phyloP scores from a whole-genome alignment of 129 eudicot species.

The Erigeron canadensis region DNA sequence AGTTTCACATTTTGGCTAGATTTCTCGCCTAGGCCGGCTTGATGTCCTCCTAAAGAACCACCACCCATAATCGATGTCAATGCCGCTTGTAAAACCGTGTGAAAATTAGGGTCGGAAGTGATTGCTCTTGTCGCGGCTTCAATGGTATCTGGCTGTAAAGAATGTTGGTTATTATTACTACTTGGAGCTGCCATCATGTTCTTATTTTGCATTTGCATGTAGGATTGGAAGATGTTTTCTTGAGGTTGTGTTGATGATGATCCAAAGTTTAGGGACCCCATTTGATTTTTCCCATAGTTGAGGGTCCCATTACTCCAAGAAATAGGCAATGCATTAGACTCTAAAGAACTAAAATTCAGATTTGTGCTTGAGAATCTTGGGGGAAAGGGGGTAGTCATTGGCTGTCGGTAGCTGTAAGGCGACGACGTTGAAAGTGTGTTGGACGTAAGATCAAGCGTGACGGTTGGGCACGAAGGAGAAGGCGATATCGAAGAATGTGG shows the following conservation, averaged over 20 bases:
- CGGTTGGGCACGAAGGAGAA: constrained; percentile 66
- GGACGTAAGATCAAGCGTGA: constrained; percentile 90
- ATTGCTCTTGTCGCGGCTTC: constrained; percentile 87
- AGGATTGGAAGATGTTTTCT: constrained; percentile 46
- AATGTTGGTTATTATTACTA: constrained; percentile 34
- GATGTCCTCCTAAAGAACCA: constrained; percentile 17
- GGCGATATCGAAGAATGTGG: constrained; percentile 68
- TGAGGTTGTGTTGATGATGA: constrained; percentile 48
- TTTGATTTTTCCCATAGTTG: constrained; percentile 49
- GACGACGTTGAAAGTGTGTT: constrained; percentile 61
- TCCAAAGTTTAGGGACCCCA: constrained; percentile 49
- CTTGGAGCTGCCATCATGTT: constrained; percentile 23
- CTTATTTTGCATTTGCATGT: constrained; percentile 58
- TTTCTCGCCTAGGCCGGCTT: constrained; percentile 7
- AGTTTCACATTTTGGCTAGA: constrained; percentile 33
- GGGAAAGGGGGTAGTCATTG: constrained; percentile 35
- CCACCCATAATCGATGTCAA: constrained; percentile 64
- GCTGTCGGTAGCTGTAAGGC: constrained; percentile 38
- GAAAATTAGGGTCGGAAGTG: constrained; percentile 89
- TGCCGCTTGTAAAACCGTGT: constrained; percentile 76
- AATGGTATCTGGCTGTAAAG: constrained; percentile 56
- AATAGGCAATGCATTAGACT: constrained; percentile 49
- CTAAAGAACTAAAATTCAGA: constrained; percentile 67
- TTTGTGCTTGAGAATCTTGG: constrained; percentile 67
- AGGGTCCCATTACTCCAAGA: constrained; percentile 61